These are phyloP conservation scores for Peterozyma toletana DNA, from an alignment of 805 yeast species.

Conservation along the genomic window DNA sequence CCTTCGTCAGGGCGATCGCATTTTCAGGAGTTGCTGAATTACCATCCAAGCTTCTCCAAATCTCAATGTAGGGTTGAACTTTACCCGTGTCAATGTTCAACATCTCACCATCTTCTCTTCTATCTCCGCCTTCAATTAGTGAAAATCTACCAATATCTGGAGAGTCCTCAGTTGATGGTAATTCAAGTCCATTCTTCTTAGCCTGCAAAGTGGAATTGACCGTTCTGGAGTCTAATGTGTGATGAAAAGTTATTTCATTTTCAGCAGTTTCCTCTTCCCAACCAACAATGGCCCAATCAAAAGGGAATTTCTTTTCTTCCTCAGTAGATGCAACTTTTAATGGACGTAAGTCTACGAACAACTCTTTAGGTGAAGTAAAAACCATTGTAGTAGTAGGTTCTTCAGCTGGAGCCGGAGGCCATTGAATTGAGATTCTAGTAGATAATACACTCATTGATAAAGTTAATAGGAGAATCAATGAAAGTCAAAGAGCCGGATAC, in stretches of 20 bases:
- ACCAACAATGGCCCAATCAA: conserved; percentile 58
- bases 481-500: too few relatives aligned
- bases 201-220: conserved; percentile 8
- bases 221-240: conserved; percentile 22
- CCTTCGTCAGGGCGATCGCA: conserved; percentile 6
- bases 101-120: conserved; percentile 47
- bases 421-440: conserved; percentile 43
- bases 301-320: conserved; percentile 29
- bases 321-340: conserved; percentile 18
- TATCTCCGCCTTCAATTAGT: conserved; percentile 27
- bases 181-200: conserved; percentile 5
- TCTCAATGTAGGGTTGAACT: conserved; percentile 40
- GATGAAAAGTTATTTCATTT: conserved; percentile 29
- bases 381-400: conserved; percentile 46
- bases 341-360: conserved; percentile 42
- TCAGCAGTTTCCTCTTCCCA: conserved; percentile 29
- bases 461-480: too few relatives aligned
- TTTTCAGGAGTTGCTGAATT: conserved; percentile 20
- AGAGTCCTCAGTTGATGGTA: conserved; percentile 11
- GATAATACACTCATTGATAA: conserved; percentile 24
- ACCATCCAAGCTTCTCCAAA: conserved; percentile 47
- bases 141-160: conserved; percentile 42
- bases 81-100: conserved; percentile 32
- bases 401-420: conserved; percentile 34
- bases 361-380: conserved; percentile 31